phyloP scores from a whole-genome alignment of 768 basidiomycete genomes.

The Russula virescens region DNA sequence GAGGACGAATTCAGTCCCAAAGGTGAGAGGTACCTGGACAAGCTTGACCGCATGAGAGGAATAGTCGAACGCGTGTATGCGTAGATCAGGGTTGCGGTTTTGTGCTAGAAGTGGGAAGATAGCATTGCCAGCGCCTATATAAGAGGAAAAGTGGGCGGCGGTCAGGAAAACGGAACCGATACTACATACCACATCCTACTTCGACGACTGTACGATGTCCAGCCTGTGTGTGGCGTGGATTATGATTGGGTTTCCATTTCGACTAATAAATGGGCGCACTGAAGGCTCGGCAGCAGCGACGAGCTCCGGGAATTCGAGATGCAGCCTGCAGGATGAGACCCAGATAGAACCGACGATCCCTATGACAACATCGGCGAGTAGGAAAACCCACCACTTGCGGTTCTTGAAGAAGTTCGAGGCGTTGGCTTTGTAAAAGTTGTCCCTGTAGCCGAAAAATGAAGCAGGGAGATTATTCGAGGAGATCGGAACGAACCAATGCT shows the following conservation, averaged over 20 bases:
- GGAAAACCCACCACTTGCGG: slow-evolving; percentile 67
- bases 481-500: slow-evolving; percentile 51
- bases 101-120: slow-evolving; percentile 81
- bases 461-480: background rate
- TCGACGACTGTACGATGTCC: slow-evolving; percentile 76
- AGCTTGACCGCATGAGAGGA: slow-evolving; percentile 83
- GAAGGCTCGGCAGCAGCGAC: slow-evolving; percentile 51
- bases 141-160: background rate
- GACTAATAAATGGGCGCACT: slow-evolving; percentile 1
- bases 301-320: slow-evolving; percentile 93
- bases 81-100: slow-evolving; percentile 75
- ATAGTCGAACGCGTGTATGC: slow-evolving; percentile 84
- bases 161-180: background rate
- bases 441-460: slow-evolving; percentile 46
- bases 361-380: background rate
- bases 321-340: slow-evolving; percentile 49
- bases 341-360: background rate
- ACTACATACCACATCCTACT: slow-evolving; percentile 75
- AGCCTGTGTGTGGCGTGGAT: slow-evolving; percentile 44
- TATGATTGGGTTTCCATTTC: background rate
- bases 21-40: slow-evolving; percentile 57
- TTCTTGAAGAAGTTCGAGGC: slow-evolving; percentile 89
- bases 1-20: background rate
- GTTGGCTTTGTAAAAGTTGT: slow-evolving; percentile 87
- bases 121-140: slow-evolving; percentile 86